These are phyloP conservation scores for Penicillium paneum DNA, from an alignment of 2,329 filamentous ascomycete genomes.

Conservation along the genomic window DNA sequence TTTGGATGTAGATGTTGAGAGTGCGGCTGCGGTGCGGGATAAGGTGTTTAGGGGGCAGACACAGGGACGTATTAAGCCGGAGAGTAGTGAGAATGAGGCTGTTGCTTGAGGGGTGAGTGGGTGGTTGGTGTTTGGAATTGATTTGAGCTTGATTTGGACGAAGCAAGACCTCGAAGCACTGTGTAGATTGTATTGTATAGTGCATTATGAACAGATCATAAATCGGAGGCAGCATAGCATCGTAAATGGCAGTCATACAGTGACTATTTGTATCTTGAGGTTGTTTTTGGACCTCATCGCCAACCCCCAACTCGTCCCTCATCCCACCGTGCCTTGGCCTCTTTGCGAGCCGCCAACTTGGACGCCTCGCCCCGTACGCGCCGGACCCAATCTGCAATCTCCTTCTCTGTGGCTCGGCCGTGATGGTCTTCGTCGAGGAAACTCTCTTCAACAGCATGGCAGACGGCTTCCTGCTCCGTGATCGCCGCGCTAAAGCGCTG, in stretches of 20 bases:
- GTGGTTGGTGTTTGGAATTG: too few relatives aligned
- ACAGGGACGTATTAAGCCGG: background rate
- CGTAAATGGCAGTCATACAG: constrained; percentile 1
- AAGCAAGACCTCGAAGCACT: background rate
- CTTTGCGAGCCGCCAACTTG: constrained; percentile 73
- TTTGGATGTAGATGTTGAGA: constrained; percentile 18
- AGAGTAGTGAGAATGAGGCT: background rate
- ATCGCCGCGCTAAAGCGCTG: constrained; percentile 73
- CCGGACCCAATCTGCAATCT: constrained; percentile 80
- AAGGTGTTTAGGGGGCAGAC: background rate
- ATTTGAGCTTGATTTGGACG: background rate
- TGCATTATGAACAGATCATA: background rate
- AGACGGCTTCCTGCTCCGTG: constrained; percentile 77
- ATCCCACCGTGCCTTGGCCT: constrained; percentile 91
- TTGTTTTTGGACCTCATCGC: constrained; percentile 53
- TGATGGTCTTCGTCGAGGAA: constrained; percentile 67
- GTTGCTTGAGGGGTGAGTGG: constrained; percentile 6
- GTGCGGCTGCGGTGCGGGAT: constrained; percentile 5
- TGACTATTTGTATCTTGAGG: background rate
- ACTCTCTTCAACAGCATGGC: constrained; percentile 83
- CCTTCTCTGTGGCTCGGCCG: constrained; percentile 67
- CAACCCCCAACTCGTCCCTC: constrained; percentile 93
- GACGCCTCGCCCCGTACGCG: constrained; percentile 77
- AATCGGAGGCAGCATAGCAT: constrained; percentile 9
- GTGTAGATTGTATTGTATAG: background rate